Evolutionary conservation across 129 eudicot species (phyloP).

Genomic region (Apium graveolens): DNA sequence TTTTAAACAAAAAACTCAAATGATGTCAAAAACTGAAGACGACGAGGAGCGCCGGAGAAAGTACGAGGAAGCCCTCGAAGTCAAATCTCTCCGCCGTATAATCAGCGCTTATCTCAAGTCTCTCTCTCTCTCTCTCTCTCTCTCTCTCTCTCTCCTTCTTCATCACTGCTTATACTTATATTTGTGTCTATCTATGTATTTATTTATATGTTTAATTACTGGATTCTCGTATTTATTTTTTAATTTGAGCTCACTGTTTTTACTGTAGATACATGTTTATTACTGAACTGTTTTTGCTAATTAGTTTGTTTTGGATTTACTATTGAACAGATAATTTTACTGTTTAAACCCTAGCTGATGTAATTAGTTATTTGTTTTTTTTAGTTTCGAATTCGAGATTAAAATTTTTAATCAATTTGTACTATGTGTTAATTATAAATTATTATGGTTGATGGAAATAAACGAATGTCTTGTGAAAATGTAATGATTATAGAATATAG

Average conservation of each 20-base stretch:
- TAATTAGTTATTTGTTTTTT: no score
- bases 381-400: no score
- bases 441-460: no score
- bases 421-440: no score
- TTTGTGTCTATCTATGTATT: not conserved
- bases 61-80: conserved; percentile 82
- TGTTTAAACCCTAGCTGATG: not conserved
- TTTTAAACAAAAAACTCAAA: not conserved
- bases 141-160: not conserved
- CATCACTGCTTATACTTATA: not conserved
- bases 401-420: no score
- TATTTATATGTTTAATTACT: no score
- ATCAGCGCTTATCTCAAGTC: conserved; percentile 90
- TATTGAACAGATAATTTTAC: not conserved
- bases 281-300: no score
- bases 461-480: no score
- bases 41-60: conserved; percentile 56
- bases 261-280: not conserved
- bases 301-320: not conserved
- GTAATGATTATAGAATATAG: no score
- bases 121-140: not conserved
- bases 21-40: conserved; percentile 31
- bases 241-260: not conserved
- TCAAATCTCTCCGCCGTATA: conserved; percentile 84
- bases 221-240: not conserved